Evolutionary conservation across 805 yeast species (phyloP).

Genomic region (Candida tallmaniae): DNA sequence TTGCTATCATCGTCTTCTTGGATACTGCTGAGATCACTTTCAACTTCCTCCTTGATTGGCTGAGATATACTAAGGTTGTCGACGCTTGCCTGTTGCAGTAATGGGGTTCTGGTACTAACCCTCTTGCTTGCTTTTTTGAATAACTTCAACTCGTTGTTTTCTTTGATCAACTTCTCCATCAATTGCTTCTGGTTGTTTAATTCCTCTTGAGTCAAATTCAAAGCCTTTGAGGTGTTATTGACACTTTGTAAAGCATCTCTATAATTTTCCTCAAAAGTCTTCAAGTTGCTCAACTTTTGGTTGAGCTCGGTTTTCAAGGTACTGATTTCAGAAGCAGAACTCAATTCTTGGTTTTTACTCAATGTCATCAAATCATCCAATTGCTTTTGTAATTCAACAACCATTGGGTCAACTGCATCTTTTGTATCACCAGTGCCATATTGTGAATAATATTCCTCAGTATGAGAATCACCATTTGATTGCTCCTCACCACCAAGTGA

Average conservation of each 20-base stretch:
- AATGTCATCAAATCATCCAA: slow-evolving; percentile 50
- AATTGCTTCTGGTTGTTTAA: slow-evolving; percentile 53
- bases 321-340: slow-evolving; percentile 30
- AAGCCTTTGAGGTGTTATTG: slow-evolving; percentile 69
- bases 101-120: slow-evolving; percentile 22
- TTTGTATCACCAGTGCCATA: neutral
- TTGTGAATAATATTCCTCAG: neutral
- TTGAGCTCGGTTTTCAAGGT: slow-evolving; percentile 27
- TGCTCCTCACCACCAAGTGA: neutral
- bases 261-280: slow-evolving; percentile 58
- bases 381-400: slow-evolving; percentile 47
- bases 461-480: neutral
- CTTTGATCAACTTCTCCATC: slow-evolving; percentile 53
- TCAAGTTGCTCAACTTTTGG: slow-evolving; percentile 25
- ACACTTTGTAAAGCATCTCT: slow-evolving; percentile 68
- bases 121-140: slow-evolving; percentile 42
- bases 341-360: slow-evolving; percentile 39
- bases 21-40: slow-evolving; percentile 11
- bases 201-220: slow-evolving; percentile 70
- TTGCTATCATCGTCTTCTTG: slow-evolving; percentile 22
- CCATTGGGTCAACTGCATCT: slow-evolving; percentile 18
- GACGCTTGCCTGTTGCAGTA: slow-evolving; percentile 18
- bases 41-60: slow-evolving; percentile 20
- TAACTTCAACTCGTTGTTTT: slow-evolving; percentile 65
- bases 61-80: slow-evolving; percentile 16